Conservation (phyloP, 2,329 filamentous ascomycete genomes). For the Ustilaginoidea virens region DNA sequence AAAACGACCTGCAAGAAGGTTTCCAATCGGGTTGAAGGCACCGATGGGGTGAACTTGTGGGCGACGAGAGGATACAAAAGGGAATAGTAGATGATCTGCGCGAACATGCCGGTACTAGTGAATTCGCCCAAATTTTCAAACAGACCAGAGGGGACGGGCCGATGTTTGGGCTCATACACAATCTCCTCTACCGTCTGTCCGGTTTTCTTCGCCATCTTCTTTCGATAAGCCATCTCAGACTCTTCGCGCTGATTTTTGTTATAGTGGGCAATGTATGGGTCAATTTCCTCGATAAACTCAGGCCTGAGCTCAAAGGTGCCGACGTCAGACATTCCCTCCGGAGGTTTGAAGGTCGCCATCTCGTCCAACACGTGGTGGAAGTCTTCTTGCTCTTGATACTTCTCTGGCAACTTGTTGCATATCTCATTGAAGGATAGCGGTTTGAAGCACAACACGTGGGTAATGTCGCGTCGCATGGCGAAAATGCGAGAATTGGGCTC, state of each 20-base stretch:
- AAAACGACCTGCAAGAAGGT: slow-evolving; percentile 83
- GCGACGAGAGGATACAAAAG: slow-evolving; percentile 66
- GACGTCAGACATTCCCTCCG: slow-evolving; percentile 81
- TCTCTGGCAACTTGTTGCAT: slow-evolving; percentile 70
- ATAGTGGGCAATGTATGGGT: slow-evolving; percentile 93
- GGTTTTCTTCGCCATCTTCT: slow-evolving; percentile 74
- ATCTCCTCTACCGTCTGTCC: slow-evolving; percentile 70
- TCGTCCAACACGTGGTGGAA: slow-evolving; percentile 74
- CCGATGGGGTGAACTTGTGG: slow-evolving; percentile 50
- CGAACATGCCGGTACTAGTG: slow-evolving; percentile 72
- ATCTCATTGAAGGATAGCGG: slow-evolving; percentile 91
- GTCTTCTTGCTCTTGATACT: slow-evolving; percentile 75
- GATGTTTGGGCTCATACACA: slow-evolving; percentile 78
- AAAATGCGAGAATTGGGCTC: slow-evolving; percentile 49
- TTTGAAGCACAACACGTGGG: slow-evolving; percentile 90
- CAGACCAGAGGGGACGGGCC: slow-evolving; percentile 57
- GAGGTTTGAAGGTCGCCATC: slow-evolving; percentile 78
- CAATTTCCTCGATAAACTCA: slow-evolving; percentile 73
- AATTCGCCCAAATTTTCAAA: slow-evolving; percentile 68
- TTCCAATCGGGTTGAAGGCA: slow-evolving; percentile 73
- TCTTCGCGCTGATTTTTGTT: slow-evolving; percentile 95
- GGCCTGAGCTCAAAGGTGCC: slow-evolving; percentile 88
- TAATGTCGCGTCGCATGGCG: slow-evolving; percentile 75
- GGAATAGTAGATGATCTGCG: slow-evolving; percentile 78
- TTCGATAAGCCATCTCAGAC: slow-evolving; percentile 76